Percentiles rank a stretch among this genome's conserved stretches.
Conservation (phyloP, 441 rosid species). For the Pelargonium citronellum region DNA sequence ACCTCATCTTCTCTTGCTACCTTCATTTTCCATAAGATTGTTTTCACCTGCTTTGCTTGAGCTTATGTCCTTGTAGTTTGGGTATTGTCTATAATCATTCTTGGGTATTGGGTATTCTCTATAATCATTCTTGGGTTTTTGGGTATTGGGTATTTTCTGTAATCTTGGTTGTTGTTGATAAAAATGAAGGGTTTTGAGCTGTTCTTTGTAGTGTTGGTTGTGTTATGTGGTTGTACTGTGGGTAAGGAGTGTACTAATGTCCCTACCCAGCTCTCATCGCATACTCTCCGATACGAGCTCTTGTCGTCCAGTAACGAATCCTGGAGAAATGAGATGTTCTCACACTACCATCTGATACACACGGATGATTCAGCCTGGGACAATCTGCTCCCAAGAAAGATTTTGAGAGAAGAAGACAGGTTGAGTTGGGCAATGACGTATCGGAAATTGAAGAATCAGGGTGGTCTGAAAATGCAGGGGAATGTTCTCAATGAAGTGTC, state of each 20-base stretch:
- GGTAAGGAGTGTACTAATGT: constrained; percentile 77
- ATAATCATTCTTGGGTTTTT: background rate
- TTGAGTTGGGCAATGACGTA: constrained; percentile 60
- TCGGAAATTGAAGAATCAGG: constrained; percentile 50
- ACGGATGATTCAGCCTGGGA: constrained; percentile 81
- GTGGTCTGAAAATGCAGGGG: constrained; percentile 23
- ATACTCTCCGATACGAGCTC: constrained; percentile 56
- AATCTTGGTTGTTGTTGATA: constrained; percentile 10
- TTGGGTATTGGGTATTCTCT: constrained; percentile 9
- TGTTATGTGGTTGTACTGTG: constrained; percentile 26
- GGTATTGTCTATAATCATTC: constrained; percentile 5
- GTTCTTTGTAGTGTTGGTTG: constrained; percentile 23
- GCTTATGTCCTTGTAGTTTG: background rate
- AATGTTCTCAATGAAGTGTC: constrained; percentile 67
- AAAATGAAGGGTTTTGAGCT: constrained; percentile 31
- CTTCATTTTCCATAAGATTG: background rate
- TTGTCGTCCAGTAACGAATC: constrained; percentile 56
- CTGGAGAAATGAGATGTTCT: constrained; percentile 53
- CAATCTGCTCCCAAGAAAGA: constrained; percentile 65
- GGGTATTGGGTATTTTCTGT: constrained; percentile 13
- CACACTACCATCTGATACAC: constrained; percentile 73
- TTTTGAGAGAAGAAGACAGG: constrained; percentile 55
- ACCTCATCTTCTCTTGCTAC: no score
- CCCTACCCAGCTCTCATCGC: constrained; percentile 64
- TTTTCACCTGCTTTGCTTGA: background rate